Evolutionary conservation across 176 grass and related monocot species (phyloP), one percentile per base, ranked within the genome.

Genomic region (Musa acuminata): DNA sequence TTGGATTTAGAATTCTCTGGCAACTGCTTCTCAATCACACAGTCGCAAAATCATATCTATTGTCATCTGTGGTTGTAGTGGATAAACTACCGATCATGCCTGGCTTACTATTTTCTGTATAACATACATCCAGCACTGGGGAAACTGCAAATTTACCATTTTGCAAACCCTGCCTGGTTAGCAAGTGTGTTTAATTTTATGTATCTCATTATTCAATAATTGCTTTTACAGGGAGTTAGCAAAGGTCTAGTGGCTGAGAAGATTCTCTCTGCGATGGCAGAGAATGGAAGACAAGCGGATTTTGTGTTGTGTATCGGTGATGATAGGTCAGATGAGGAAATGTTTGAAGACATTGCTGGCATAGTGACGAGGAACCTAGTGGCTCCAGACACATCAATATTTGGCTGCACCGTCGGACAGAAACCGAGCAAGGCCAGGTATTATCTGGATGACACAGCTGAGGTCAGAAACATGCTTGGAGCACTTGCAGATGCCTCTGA

Each of bases 371-470:
- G 54, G 78, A 83, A 82, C 59, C 69, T 84, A 50, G 81, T 90
- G 52, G 78, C 83, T 72, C 81, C 84, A 1, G 0, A 84, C 27
- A 83, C 84, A 17, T 81, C 81, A 0, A n/a, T 90, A 52, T 90
- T 81, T 84, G 87, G 84, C 51, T 86, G 84, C 82, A 90, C 84
- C 3, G 88, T 90, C 1, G 84, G 88, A 50, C 88, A 90, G 79
- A 90, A 90, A 76, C 88, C 88, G 73, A 90, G 84, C 84, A 90
- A 87, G 75, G 88, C 88, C 10, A 72, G 81, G 35, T 90, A 90
- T 75, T 90, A 87, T 86, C 77, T 90, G 75, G 88, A 90, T 35
- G 88, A 90, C 55, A 58, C 88, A 62, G 81, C 58, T 79, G 84
- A 86, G 8, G 84, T 90, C 65, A 26, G 86, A 70, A 84, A 69